These are phyloP conservation scores for Paramecium bursaria DNA, from an alignment of 73 alveolate species.

Conservation along the genomic window DNA sequence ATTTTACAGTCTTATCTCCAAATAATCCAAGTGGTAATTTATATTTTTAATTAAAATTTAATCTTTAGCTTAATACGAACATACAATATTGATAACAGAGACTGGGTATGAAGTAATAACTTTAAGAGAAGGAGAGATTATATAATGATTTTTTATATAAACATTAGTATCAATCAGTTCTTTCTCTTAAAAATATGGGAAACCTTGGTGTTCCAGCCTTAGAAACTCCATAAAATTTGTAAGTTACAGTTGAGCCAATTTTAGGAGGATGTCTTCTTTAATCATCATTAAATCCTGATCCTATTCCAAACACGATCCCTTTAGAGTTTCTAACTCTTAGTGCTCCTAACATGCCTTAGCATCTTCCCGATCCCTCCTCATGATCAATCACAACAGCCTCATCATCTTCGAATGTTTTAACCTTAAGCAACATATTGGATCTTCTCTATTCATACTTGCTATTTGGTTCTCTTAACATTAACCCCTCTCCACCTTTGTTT, in stretches of 20 bases:
- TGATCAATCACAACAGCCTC: conserved; percentile 83
- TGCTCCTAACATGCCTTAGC: conserved; percentile 81
- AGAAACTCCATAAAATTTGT: conserved; percentile 79
- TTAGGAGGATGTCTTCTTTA: conserved; percentile 87
- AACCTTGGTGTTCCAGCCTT: conserved; percentile 83
- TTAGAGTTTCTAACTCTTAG: conserved; percentile 69
- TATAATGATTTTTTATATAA: conserved; percentile 29
- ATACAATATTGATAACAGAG: conserved; percentile 92
- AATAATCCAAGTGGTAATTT: conserved; percentile 81
- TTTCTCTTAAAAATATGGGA: conserved; percentile 80
- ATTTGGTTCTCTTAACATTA: conserved; percentile 84
- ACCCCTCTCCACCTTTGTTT: conserved; percentile 84
- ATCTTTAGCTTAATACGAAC: conserved; percentile 96
- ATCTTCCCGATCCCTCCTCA: conserved; percentile 83
- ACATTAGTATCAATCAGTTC: too few species aligned
- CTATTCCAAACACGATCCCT: conserved; percentile 80
- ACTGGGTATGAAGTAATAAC: conserved; percentile 95
- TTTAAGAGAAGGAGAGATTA: conserved; percentile 84
- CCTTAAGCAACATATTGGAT: conserved; percentile 77
- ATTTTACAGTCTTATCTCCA: conserved; percentile 87
- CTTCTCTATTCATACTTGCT: conserved; percentile 78
- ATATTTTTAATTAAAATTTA: not conserved
- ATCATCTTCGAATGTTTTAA: conserved; percentile 84
- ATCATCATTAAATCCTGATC: conserved; percentile 86
- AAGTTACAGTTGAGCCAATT: conserved; percentile 82